phyloP scores from a whole-genome alignment of 352 stramenopile species.

The Blastocystis sp. region DNA sequence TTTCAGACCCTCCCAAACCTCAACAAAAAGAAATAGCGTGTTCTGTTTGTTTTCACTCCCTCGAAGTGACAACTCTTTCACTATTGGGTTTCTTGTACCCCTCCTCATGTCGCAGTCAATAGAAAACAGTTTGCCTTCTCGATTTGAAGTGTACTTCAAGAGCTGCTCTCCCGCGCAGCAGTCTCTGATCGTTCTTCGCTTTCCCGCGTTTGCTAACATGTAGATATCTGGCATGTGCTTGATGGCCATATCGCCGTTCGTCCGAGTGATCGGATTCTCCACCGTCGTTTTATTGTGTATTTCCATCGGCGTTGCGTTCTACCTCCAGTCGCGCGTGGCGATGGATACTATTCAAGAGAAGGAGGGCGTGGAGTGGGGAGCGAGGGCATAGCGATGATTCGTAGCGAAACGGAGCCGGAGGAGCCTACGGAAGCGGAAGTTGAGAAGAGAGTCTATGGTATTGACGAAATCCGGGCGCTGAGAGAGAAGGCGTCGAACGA shows the following conservation, averaged over 20 bases:
- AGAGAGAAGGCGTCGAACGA: not conserved
- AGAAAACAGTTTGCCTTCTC: not conserved
- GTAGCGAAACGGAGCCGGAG: not conserved
- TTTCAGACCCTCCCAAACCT: not conserved
- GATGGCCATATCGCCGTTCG: constrained; percentile 3
- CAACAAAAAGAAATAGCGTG: not conserved
- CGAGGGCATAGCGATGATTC: not conserved
- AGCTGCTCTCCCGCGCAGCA: constrained; percentile 8
- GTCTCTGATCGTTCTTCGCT: not conserved
- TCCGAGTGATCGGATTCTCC: not conserved
- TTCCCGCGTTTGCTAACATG: not conserved
- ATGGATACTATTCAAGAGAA: not conserved
- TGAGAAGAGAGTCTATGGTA: constrained; percentile 18
- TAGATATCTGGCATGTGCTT: constrained; percentile 12
- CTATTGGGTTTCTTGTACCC: not conserved
- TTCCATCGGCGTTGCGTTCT: not conserved
- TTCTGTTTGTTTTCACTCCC: not conserved
- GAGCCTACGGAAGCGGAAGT: not conserved
- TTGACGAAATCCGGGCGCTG: not conserved
- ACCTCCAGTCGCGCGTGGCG: not conserved
- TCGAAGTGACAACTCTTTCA: not conserved
- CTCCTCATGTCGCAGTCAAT: not conserved
- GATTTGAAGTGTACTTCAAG: constrained; percentile 31
- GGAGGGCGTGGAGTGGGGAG: not conserved
- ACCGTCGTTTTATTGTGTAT: not conserved